Evolutionary conservation across 805 yeast species (phyloP), one percentile per base, ranked within the genome.

Genomic region (Lipomyces starkeyi): DNA sequence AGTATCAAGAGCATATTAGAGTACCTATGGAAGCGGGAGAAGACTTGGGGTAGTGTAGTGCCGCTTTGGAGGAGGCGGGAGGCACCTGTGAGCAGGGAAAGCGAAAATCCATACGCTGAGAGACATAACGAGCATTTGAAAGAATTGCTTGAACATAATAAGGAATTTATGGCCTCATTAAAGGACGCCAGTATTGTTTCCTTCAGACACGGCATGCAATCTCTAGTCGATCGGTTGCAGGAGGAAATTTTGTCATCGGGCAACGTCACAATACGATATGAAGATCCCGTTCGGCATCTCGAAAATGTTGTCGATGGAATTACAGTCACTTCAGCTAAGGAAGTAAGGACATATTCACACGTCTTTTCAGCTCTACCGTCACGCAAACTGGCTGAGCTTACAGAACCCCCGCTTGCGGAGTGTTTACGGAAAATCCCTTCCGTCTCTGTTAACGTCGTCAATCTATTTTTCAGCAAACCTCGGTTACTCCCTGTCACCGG

Each of bases 361-460:
- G 55, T 89, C 86, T 56, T 71, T 14, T 53, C 69, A 43, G 64
- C 73, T 5, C 27, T 71, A 29, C 70, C 73, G 13, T 63, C 72
- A 13, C 58, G 59, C 8, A 49, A 37, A n/a, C 63, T 71, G 37
- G 64, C 66, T 9, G 56, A 47, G 14, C 37, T 65, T 7, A 53
- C 61, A 14, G 62, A 35, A 20, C 34, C 58, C 13, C 59, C 22
- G n/a, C 53, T 61, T 4, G 32, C 57, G n/a, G 59, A 58, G 11
- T 9, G 17, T 22, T 53, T 73, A 22, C 40, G 49, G 20, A 34
- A 73, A 88, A 88, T 75, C 88, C 87, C 77, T 78, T 91, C 56
- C 52, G 79, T 81, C 32, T 80, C 81, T n/a, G 83, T 95, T 20
- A 84, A 87, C 27, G 83, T 94, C 64, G 90, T 88, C 27, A 93